phyloP scores from a whole-genome alignment of 192 early-diverging fungal genomes.

The Coemansia umbellata region DNA sequence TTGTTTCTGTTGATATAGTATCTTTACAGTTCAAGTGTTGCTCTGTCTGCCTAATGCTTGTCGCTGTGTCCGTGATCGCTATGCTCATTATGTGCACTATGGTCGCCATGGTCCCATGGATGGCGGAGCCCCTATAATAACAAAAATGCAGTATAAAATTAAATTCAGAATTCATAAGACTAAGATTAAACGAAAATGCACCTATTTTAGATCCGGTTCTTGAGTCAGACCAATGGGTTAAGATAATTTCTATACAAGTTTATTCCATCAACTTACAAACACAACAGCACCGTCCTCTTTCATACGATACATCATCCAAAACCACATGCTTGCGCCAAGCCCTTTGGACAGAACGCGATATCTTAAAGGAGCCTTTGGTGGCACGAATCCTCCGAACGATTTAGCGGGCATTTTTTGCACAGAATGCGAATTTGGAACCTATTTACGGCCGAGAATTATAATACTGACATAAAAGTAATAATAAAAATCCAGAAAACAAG shows the following conservation, averaged over 20 bases:
- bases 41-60: constrained; percentile 4
- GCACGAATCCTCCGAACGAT: constrained; percentile 37
- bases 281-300: constrained; percentile 69
- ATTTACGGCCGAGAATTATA: too few species aligned
- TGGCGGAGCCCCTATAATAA: constrained; percentile 57
- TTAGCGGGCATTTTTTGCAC: constrained; percentile 25
- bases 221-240: too few species aligned
- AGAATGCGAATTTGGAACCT: not conserved
- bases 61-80: constrained; percentile 54
- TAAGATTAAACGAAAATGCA: too few species aligned
- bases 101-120: constrained; percentile 62
- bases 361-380: constrained; percentile 30
- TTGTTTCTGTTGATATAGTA: not conserved
- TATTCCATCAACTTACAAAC: constrained; percentile 47
- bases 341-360: constrained; percentile 60
- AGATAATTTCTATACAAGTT: too few species aligned
- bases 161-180: not conserved
- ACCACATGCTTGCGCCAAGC: constrained; percentile 73
- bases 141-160: not conserved
- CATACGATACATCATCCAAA: constrained; percentile 80
- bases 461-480: too few species aligned
- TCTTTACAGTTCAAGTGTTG: not conserved
- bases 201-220: too few species aligned
- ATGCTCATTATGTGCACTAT: too few species aligned
- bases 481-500: not conserved